These are phyloP conservation scores for Diaporthe batatas DNA, from an alignment of 2,329 filamentous ascomycete genomes.

Conservation along the genomic window DNA sequence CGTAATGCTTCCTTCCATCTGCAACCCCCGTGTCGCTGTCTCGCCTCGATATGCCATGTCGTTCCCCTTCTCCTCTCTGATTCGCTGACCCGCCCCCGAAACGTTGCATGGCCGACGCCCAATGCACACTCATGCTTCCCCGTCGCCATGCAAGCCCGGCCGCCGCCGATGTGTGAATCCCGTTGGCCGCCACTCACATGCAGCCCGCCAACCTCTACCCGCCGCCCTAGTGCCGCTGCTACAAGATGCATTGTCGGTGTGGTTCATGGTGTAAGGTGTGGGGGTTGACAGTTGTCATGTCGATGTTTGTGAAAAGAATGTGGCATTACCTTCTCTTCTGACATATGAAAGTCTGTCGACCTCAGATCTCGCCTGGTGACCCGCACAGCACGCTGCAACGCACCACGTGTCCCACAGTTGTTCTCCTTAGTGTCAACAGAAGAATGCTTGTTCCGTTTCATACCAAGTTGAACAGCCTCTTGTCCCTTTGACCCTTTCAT, in stretches of 20 bases:
- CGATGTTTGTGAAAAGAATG: not conserved
- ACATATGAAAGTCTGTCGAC: not conserved
- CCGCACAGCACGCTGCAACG: not conserved
- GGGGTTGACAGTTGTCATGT: not conserved
- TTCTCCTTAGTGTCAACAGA: not conserved
- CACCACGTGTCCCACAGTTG: not conserved
- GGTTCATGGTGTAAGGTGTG: not conserved
- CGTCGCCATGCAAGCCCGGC: not conserved
- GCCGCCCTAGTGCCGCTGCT: not conserved
- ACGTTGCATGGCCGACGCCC: slow-evolving; percentile 21
- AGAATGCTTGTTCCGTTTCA: not conserved
- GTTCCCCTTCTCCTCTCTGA: not conserved
- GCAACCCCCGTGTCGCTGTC: slow-evolving; percentile 5
- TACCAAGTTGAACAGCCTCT: no score
- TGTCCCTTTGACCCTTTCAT: no score
- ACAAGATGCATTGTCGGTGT: slow-evolving; percentile 1
- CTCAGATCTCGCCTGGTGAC: not conserved
- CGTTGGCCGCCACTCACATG: not conserved
- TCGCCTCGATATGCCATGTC: not conserved
- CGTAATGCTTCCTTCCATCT: slow-evolving; percentile 1
- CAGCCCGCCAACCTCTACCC: not conserved
- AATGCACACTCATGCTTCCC: not conserved
- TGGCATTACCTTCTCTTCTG: not conserved
- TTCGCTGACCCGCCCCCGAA: not conserved
- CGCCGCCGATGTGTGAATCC: not conserved